Base-by-base conservation (phyloP, 1,284 basidiomycete genomes). In the Waitea zeae region DNA sequence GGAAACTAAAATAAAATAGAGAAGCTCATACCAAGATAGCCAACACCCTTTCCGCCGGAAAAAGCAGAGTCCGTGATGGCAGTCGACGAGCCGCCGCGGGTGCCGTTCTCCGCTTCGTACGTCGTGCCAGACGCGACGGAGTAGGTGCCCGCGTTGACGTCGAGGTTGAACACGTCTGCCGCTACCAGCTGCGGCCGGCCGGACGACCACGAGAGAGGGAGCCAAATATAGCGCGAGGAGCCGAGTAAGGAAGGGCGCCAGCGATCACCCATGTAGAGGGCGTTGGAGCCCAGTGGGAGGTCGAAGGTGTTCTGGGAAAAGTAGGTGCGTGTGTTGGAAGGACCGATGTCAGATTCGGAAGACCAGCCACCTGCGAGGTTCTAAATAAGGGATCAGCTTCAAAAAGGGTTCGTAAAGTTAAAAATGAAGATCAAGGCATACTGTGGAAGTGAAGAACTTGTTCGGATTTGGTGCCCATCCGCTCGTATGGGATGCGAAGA, bases 181-280 rank as follows among this genome's bases (percentile, higher is more conserved):
- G 57, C 53, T 13, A 70, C 59, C 18, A 74, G 57, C 44, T 65
- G 56, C 19, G 71, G 70, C 5, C 47, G 44, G 5, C 70, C 69
- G 20, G 59, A 57, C 3, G 59, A 58, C 60, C 64, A 74, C 35
- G 61, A 59, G 36, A 75, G 46, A 2, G 71, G 70, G 40, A 64
- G 64, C 71, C 70, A 75, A 30, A 72, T 65, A 48, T 75, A 75
- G 31, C 58, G 51, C 44, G 67, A 70, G 42, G 61, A 68, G 9
- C 71, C 70, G 3, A 74, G 58, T 5, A 67, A 44, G 28, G 48
- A 46, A n/a, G 67, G 59, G 14, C 67, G 53, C 72, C 71, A 76
- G 29, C 71, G 62, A 46, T 76, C 72, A 30, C 71, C 71, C 66
- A 73, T 71, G 47, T 74, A 74, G 37, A 74, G 61, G 1, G 59